Evolutionary conservation across 495 filamentous ascomycete genomes (phyloP), one percentile per base, ranked within the genome.

Genomic region (Penicillium egyptiacum): DNA sequence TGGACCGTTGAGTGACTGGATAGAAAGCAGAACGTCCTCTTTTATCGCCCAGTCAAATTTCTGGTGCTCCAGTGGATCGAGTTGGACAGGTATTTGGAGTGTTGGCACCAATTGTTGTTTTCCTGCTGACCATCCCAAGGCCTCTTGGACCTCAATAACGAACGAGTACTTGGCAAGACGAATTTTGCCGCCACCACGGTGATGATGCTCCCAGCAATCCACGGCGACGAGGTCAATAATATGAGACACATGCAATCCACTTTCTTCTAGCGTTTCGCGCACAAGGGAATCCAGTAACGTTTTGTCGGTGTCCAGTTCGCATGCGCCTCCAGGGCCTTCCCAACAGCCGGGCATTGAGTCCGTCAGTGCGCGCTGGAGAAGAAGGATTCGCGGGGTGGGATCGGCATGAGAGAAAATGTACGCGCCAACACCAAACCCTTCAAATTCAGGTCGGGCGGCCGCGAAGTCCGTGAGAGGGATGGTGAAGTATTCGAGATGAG

Each of bases 221-320:
- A 70, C 59, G 28, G 57, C 55, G 7, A 82, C 78, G 25, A 79
- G 57, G 43, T 77, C 70, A 4, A 75, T 64, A 37, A 86, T 63
- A 14, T 60, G 61, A 23, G 68, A 72, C 1, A 83, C 76, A 43
- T 71, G 67, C 46, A 87, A 58, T 3, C 83, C 85, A 0, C 79
- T 83, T 62, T 87, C 84, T 65, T 88, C 85, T 25, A 72, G 67
- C 2, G 84, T 75, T 62, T 86, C 83, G 1, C 85, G 69, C 14
- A 71, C 83, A 0, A 80, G 75, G 0, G 77, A 77, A 45, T 81
- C 76, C 0, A 87, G 71, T 16, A 88, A 66, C 0, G 79, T 84
- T 11, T 63, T 57, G 49, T 86, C 82, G 1, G 57, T 57, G 16
- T 65, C 53, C 2, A 60, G 50, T 23, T 86, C 83, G 33, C 63